These are phyloP conservation scores for Barnettozyma siamensis DNA, from an alignment of 805 yeast genomes.

Conservation along the genomic window DNA sequence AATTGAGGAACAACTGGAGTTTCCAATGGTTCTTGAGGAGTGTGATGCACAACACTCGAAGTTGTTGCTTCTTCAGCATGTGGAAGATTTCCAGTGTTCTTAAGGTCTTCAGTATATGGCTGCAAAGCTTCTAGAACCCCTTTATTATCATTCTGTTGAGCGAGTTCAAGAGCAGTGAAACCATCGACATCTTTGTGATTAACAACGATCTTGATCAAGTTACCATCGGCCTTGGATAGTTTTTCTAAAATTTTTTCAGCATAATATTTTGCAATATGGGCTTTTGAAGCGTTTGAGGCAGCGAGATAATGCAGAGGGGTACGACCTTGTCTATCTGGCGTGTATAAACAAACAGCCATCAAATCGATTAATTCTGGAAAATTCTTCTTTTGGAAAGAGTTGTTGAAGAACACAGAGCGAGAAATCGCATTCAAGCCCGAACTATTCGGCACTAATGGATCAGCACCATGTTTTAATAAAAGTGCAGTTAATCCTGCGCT, in stretches of 20 bases:
- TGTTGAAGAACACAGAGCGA: slow-evolving; percentile 63
- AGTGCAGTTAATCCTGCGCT: slow-evolving; percentile 53
- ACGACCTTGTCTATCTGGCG: slow-evolving; percentile 66
- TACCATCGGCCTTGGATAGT: slow-evolving; percentile 34
- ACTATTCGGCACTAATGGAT: slow-evolving; percentile 45
- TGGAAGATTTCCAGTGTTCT: not conserved
- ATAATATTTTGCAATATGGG: slow-evolving; percentile 50
- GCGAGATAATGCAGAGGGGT: slow-evolving; percentile 69
- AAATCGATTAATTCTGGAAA: slow-evolving; percentile 55
- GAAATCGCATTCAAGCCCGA: slow-evolving; percentile 68
- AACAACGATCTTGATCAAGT: slow-evolving; percentile 49
- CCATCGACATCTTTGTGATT: slow-evolving; percentile 81
- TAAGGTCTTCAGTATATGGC: slow-evolving; percentile 3
- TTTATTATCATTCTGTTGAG: slow-evolving; percentile 51
- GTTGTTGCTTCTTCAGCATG: slow-evolving; percentile 2
- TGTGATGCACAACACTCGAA: slow-evolving; percentile 7
- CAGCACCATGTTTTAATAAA: slow-evolving; percentile 54
- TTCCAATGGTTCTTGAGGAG: slow-evolving; percentile 3
- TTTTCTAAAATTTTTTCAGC: slow-evolving; percentile 42
- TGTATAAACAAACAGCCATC: slow-evolving; percentile 58
- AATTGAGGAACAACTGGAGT: slow-evolving; percentile 16
- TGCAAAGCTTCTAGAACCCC: slow-evolving; percentile 37
- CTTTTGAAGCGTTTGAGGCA: slow-evolving; percentile 44
- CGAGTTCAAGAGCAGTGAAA: slow-evolving; percentile 79
- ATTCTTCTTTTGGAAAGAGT: slow-evolving; percentile 58